Evolutionary conservation across 225 moss, liverwort and hornwort genomes (phyloP).

Genomic region (Takakia lepidozioides): DNA sequence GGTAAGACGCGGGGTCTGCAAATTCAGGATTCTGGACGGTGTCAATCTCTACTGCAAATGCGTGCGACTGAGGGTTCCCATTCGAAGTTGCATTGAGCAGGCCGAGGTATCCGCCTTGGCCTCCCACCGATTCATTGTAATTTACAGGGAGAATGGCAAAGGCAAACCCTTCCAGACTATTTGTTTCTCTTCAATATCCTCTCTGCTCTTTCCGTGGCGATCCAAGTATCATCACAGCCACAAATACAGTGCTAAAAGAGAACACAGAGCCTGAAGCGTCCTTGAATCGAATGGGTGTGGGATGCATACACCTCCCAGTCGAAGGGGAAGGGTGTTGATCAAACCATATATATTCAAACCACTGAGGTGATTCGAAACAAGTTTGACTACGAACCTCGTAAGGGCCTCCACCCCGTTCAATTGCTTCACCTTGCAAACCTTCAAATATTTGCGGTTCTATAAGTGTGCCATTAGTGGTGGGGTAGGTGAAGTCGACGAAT

Average conservation of each 20-base stretch:
- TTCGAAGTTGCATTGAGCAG: background rate
- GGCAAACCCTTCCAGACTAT: constrained; percentile 3
- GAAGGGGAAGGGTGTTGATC: background rate
- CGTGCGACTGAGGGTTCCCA: background rate
- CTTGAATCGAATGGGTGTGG: background rate
- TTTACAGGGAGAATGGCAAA: constrained; percentile 1
- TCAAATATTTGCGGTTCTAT: background rate
- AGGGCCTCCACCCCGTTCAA: background rate
- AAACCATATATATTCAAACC: background rate
- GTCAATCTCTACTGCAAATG: constrained; percentile 6
- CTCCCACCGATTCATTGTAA: background rate
- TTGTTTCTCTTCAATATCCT: background rate
- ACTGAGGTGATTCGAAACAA: background rate
- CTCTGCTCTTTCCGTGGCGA: background rate
- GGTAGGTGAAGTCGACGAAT: background rate
- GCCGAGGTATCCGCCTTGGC: constrained; percentile 1
- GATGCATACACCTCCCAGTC: background rate
- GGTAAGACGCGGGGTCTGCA: background rate
- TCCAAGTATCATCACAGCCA: background rate
- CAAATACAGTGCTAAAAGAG: constrained; percentile 6
- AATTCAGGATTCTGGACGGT: background rate
- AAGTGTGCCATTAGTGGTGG: background rate
- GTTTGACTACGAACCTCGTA: background rate
- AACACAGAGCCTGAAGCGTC: background rate
- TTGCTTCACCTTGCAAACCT: too few species aligned